Evolutionary conservation across 768 basidiomycete genomes (phyloP), one percentile per base, ranked within the genome.

Genomic region (Pholiota molesta): DNA sequence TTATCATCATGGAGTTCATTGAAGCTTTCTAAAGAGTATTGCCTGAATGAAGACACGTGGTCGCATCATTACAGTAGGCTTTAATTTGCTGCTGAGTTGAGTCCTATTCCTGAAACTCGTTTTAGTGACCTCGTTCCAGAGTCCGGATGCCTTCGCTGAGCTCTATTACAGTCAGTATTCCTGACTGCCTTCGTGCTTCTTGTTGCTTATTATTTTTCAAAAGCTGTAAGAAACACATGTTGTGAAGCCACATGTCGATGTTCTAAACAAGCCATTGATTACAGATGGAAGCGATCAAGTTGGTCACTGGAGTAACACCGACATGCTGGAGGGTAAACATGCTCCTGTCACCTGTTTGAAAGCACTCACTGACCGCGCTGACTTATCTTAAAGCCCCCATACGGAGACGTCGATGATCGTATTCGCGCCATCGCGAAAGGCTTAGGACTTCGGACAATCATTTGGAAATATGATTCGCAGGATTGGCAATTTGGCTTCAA

Each of bases 401-500:
- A 76, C 62, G 88, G 87, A 51, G 87, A 89, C 61, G 76, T 88
- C 21, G 92, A 94, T 47, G 87, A 89, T 73, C 89, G 92, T 52
- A 85, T 94, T 44, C 85, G 93, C 39, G 78, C 83, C 39, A 88
- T 94, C 60, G 85, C 88, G 2, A 71, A 85, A 23, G 86, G 81
- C 8, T 84, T 94, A 66, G 86, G 86, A 42, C 76, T 94, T 14
- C 82, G 81, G 13, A 91, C 91, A 2, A 79, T 94, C 69, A 77
- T 94, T 54, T 94, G 93, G 92, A 72, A 78, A 65, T 86, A 81
- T 61, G 87, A 90, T 67, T 83, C 86, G 21, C 75, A 81, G 39
- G 92, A 95, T 72, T 93, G 91, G 91, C 81, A 85, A 69, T 83
- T 81, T 19, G 83, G 85, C 10, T 78, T 77, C 2, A 81, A 77